These are phyloP conservation scores for Leccinum insigne DNA, from an alignment of 1,284 basidiomycete species.

Conservation along the genomic window DNA sequence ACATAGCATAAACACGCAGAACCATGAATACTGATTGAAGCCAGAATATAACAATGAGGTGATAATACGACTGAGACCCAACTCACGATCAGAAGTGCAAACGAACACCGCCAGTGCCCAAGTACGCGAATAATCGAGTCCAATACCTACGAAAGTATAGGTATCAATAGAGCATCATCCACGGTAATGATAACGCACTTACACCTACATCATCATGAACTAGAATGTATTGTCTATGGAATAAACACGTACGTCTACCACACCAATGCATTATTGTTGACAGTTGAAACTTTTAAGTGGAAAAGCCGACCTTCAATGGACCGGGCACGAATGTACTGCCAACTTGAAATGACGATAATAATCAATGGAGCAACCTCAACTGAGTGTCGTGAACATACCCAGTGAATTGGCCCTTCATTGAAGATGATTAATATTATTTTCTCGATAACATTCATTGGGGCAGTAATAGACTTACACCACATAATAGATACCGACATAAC, in stretches of 20 bases:
- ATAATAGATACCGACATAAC: conserved; percentile 8
- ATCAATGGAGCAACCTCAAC: too few relatives aligned
- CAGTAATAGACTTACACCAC: conserved; percentile 1
- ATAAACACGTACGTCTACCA: too few relatives aligned
- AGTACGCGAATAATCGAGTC: fast-evolving
- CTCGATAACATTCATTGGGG: fast-evolving
- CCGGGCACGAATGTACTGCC: background rate
- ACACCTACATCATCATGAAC: background rate
- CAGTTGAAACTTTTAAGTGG: too few relatives aligned
- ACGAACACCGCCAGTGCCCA: fast-evolving
- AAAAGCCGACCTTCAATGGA: too few relatives aligned
- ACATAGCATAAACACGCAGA: too few relatives aligned
- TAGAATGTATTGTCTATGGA: fast-evolving
- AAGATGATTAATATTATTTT: too few relatives aligned
- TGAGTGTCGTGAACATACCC: background rate
- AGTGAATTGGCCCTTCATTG: too few relatives aligned
- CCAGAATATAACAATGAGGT: fast-evolving
- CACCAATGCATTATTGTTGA: too few relatives aligned
- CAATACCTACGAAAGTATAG: background rate
- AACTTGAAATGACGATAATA: too few relatives aligned
- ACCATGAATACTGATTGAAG: too few relatives aligned
- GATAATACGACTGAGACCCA: fast-evolving
- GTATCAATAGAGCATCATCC: fast-evolving
- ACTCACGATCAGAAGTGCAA: background rate
- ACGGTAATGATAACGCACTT: too few relatives aligned